These are phyloP conservation scores for Backusella sp. DNA, from an alignment of 192 early-diverging fungal genomes.

Conservation along the genomic window DNA sequence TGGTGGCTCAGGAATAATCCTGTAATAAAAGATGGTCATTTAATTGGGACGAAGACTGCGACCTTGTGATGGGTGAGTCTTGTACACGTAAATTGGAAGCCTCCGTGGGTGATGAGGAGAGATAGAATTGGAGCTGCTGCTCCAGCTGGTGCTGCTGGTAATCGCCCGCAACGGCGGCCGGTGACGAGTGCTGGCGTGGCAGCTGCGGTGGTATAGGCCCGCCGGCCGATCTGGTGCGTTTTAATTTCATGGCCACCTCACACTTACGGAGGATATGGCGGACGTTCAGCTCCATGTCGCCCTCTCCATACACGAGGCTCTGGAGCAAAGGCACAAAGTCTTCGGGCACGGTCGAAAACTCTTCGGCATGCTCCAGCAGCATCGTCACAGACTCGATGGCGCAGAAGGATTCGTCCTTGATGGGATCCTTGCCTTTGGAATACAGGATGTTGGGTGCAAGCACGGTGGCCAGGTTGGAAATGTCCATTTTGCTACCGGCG, in stretches of 20 bases:
- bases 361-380: constrained; percentile 62
- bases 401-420: constrained; percentile 68
- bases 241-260: constrained; percentile 49
- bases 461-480: constrained; percentile 89
- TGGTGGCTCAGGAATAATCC: not conserved
- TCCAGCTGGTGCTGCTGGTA: not conserved
- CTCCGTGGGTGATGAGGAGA: not conserved
- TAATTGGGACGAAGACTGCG: constrained; percentile 12
- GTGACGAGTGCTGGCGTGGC: constrained; percentile 22
- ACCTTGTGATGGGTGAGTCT: not conserved
- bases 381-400: constrained; percentile 68
- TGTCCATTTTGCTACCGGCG: constrained; percentile 92
- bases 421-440: constrained; percentile 80
- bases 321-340: constrained; percentile 51
- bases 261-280: constrained; percentile 56
- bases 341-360: constrained; percentile 60
- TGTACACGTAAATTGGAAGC: not conserved
- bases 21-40: not conserved
- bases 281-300: constrained; percentile 47
- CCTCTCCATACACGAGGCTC: constrained; percentile 45
- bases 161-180: constrained; percentile 3
- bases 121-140: not conserved
- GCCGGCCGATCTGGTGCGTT: constrained; percentile 39
- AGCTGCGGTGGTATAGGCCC: constrained; percentile 11
- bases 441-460: constrained; percentile 95